These are phyloP conservation scores for Scleroderma bovista DNA, from an alignment of 768 basidiomycete species.

Conservation along the genomic window DNA sequence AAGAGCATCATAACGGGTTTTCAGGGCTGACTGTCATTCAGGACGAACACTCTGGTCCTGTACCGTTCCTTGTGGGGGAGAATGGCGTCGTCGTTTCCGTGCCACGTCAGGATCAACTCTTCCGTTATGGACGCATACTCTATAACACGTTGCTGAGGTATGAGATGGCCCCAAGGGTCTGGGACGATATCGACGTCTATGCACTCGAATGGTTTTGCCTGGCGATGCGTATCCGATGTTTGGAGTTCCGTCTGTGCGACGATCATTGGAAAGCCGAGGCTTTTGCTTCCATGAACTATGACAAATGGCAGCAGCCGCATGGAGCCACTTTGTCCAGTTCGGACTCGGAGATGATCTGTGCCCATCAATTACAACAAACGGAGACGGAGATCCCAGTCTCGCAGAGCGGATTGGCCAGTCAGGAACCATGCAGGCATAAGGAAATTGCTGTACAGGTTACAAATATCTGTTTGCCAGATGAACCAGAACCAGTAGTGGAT, in stretches of 20 bases:
- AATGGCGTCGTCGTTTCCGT: conserved; percentile 1
- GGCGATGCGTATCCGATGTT: not conserved
- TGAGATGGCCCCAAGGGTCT: conserved; percentile 4
- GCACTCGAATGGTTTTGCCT: conserved; percentile 7
- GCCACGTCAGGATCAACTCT: conserved; percentile 1
- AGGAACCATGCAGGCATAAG: not conserved
- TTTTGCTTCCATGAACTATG: conserved; percentile 1
- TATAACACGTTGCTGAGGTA: conserved; percentile 5
- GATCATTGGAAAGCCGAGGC: conserved; percentile 6
- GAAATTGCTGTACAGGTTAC: not conserved
- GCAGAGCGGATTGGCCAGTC: not conserved
- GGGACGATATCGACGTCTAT: conserved; percentile 4
- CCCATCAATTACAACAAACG: not conserved
- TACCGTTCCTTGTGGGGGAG: conserved; percentile 2
- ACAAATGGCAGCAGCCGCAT: conserved; percentile 1
- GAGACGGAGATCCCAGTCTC: not conserved
- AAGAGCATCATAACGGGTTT: not conserved
- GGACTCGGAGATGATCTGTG: not conserved
- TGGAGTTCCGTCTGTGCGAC: conserved; percentile 4
- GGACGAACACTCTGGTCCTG: not conserved
- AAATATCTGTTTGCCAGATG: not conserved
- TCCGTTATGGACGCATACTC: conserved; percentile 1
- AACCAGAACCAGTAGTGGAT: no score
- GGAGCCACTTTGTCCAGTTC: not conserved
- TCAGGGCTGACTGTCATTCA: conserved; percentile 1